Percentiles rank a stretch among this genome's conserved stretches.
Conservation (phyloP, 164 flowering plant genomes). For the Berberis vulgaris region DNA sequence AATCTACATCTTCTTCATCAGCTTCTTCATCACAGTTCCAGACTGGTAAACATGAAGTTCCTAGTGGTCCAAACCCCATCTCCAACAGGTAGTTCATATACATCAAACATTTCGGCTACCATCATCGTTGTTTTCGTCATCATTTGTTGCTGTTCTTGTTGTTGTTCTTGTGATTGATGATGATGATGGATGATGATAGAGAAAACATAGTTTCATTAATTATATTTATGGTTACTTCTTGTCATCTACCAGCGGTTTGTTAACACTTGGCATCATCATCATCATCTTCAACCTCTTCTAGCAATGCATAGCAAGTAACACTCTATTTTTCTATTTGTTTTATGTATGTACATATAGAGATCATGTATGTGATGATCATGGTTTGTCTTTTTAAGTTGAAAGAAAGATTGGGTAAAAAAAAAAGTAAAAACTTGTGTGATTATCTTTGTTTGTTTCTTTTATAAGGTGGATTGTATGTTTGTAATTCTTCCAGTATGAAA, state of each 20-base stretch:
- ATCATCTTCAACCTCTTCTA: constrained; percentile 4
- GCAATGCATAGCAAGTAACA: constrained; percentile 12
- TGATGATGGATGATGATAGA: too few relatives aligned
- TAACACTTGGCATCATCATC: constrained; percentile 4
- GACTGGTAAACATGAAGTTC: constrained; percentile 65
- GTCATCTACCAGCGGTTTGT: constrained; percentile 1
- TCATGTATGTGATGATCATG: constrained; percentile 20
- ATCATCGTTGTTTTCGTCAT: constrained; percentile 1
- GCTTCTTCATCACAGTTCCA: constrained; percentile 26
- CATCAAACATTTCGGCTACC: background rate
- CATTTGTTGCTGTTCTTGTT: constrained; percentile 15
- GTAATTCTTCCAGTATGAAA: too few relatives aligned
- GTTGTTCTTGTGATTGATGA: background rate
- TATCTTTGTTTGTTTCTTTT: too few relatives aligned
- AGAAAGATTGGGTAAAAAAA: background rate
- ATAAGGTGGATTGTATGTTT: too few relatives aligned
- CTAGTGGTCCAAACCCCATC: constrained; percentile 87
- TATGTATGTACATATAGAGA: constrained; percentile 13
- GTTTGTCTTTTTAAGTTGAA: constrained; percentile 1
- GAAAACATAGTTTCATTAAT: background rate
- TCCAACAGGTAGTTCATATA: constrained; percentile 21
- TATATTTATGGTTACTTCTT: background rate
- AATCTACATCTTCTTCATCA: constrained; percentile 13
- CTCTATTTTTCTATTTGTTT: background rate
- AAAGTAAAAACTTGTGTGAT: background rate